Evolutionary conservation across 768 basidiomycete species (phyloP).

Genomic region (Pleurotus salmoneostramineus): DNA sequence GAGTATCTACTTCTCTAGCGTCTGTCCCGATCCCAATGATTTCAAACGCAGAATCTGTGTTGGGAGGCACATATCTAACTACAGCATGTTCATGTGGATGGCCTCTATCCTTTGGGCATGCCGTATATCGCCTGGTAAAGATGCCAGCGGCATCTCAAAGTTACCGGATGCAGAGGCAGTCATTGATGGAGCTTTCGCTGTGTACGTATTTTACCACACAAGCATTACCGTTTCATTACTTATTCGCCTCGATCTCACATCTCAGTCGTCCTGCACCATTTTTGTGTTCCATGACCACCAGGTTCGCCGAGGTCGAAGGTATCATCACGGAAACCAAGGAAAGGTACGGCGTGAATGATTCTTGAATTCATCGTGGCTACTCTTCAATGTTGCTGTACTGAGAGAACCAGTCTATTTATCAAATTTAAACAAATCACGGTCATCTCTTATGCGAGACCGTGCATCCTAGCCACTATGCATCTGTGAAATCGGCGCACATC

Average conservation of each 20-base stretch:
- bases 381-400: too few relatives aligned
- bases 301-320: not conserved
- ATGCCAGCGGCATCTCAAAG: conserved; percentile 11
- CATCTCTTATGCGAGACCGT: too few relatives aligned
- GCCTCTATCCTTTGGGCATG: conserved; percentile 31
- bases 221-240: too few relatives aligned
- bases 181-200: not conserved
- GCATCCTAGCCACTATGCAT: too few relatives aligned
- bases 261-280: conserved; percentile 6
- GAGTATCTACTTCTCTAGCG: conserved; percentile 9
- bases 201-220: not conserved
- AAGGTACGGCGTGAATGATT: not conserved
- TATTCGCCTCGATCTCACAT: too few relatives aligned
- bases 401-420: too few relatives aligned
- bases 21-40: not conserved
- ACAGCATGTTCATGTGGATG: conserved; percentile 28
- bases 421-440: too few relatives aligned
- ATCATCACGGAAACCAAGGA: conserved; percentile 2
- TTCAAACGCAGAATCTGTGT: conserved; percentile 22
- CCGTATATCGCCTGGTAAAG: conserved; percentile 21
- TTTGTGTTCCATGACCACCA: not conserved
- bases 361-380: too few relatives aligned
- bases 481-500: too few relatives aligned
- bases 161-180: conserved; percentile 6
- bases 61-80: conserved; percentile 29